phyloP scores from a whole-genome alignment of 495 filamentous ascomycete genomes.

The Pyrenula aspistea region DNA sequence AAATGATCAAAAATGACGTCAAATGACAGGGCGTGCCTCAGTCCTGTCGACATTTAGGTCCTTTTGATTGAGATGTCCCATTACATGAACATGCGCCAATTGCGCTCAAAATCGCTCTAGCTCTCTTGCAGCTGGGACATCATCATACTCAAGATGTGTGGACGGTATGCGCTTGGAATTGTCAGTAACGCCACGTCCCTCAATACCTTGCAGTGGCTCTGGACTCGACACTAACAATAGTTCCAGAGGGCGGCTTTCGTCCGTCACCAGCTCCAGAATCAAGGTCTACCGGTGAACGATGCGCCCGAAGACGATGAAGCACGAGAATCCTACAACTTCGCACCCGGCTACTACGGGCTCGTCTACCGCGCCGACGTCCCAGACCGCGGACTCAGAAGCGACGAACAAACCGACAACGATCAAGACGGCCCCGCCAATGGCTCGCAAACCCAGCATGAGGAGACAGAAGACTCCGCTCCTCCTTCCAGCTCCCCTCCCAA shows the following conservation, averaged over 20 bases:
- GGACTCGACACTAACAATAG: slow-evolving; percentile 2
- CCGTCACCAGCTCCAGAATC: slow-evolving; percentile 54
- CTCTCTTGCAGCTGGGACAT: no score
- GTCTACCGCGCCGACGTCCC: slow-evolving; percentile 72
- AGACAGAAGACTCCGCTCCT: slow-evolving; percentile 1
- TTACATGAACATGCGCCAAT: no score
- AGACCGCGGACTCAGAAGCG: slow-evolving; percentile 35
- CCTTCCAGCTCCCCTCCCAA: slow-evolving; percentile 6
- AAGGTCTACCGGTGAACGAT: slow-evolving; percentile 68
- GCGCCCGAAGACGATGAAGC: slow-evolving; percentile 63
- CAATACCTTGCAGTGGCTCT: not conserved
- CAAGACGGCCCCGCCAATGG: slow-evolving; percentile 8
- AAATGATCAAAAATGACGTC: no score
- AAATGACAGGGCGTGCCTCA: no score
- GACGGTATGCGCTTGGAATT: slow-evolving; percentile 69
- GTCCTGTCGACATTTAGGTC: no score
- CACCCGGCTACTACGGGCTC: slow-evolving; percentile 72
- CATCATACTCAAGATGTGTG: slow-evolving; percentile 79
- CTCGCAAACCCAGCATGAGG: slow-evolving; percentile 4
- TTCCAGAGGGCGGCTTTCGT: slow-evolving; percentile 49
- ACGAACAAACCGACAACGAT: slow-evolving; percentile 7
- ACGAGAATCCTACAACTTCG: slow-evolving; percentile 83
- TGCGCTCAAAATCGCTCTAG: no score
- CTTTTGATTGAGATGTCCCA: no score
- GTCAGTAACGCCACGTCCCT: slow-evolving; percentile 31